Percentiles rank a stretch among this genome's conserved stretches.
Conservation (phyloP, 1,284 basidiomycete species). For the Hemileccinum hortonii region DNA sequence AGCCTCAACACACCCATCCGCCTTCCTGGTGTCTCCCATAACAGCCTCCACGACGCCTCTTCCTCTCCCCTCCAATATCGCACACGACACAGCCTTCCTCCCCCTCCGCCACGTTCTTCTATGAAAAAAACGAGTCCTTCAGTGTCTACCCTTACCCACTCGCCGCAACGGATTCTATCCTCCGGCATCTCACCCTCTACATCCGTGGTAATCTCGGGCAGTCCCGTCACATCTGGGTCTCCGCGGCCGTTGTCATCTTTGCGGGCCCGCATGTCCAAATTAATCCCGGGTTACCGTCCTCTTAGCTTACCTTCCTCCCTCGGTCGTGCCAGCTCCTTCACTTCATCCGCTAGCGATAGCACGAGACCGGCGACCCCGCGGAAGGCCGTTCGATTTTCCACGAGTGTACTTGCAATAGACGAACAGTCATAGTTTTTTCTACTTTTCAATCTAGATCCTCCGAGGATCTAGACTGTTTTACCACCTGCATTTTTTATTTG, state of each 20-base stretch:
- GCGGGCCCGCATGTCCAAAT: conserved; percentile 50
- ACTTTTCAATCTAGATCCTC: conserved; percentile 2
- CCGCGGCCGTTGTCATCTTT: conserved; percentile 41
- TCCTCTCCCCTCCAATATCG: conserved; percentile 28
- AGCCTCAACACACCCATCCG: conserved; percentile 11
- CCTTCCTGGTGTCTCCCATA: conserved; percentile 11
- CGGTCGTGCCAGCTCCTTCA: conserved; percentile 33
- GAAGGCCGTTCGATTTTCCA: conserved; percentile 61
- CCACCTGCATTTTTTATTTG: conserved; percentile 24
- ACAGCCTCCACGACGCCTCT: conserved; percentile 20
- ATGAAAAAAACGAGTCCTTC: conserved; percentile 51
- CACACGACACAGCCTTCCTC: conserved; percentile 41
- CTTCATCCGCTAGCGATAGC: conserved; percentile 40
- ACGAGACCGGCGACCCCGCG: conserved; percentile 38
- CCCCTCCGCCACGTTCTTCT: conserved; percentile 57
- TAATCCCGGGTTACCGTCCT: conserved; percentile 45
- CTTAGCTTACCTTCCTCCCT: conserved; percentile 39
- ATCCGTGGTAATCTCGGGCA: conserved; percentile 47
- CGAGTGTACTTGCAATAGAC: conserved; percentile 36
- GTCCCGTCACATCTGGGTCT: conserved; percentile 38
- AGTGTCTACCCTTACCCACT: conserved; percentile 33
- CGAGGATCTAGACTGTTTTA: conserved; percentile 16
- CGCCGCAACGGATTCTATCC: conserved; percentile 35
- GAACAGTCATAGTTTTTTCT: conserved; percentile 16
- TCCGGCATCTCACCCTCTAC: conserved; percentile 47